Evolutionary conservation across 768 basidiomycete species (phyloP).

Genomic region (Multifurca ochricompacta): DNA sequence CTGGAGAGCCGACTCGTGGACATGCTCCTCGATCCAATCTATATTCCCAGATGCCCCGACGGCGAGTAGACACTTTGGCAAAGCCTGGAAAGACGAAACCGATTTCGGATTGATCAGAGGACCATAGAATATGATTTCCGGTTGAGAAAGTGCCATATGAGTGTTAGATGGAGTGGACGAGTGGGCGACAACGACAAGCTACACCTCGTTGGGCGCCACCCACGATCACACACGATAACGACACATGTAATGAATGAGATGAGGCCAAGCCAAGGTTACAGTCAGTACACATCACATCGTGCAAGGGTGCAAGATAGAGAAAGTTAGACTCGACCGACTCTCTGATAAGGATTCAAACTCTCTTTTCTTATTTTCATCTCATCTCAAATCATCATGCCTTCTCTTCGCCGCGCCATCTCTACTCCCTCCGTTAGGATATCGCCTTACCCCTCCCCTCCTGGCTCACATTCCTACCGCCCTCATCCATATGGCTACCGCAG

Average conservation of each 20-base stretch:
- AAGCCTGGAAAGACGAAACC: slow-evolving; percentile 35
- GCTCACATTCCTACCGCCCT: slow-evolving; percentile 27
- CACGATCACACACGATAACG: no score
- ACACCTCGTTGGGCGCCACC: no score
- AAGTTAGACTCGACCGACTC: background rate
- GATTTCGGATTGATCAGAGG: slow-evolving; percentile 48
- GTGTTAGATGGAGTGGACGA: background rate
- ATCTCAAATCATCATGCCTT: slow-evolving; percentile 51
- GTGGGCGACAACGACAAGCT: no score
- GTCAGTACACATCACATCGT: no score
- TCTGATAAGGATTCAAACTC: background rate
- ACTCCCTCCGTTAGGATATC: slow-evolving; percentile 60
- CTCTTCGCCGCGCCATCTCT: slow-evolving; percentile 72
- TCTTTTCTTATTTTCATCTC: slow-evolving; percentile 27
- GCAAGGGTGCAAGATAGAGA: no score
- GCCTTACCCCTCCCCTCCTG: slow-evolving; percentile 45
- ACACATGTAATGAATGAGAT: no score
- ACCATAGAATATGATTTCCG: slow-evolving; percentile 40
- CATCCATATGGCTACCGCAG: slow-evolving; percentile 39
- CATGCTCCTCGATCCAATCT: slow-evolving; percentile 62
- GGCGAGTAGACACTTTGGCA: slow-evolving; percentile 47
- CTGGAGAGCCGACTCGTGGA: slow-evolving; percentile 39
- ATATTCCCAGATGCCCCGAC: slow-evolving; percentile 50
- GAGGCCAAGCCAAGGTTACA: no score
- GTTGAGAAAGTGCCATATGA: background rate